Percentiles rank a stretch among this genome's conserved stretches.
Conservation (phyloP, 257 asterid genomes). For the Solanum tarapatanum region DNA sequence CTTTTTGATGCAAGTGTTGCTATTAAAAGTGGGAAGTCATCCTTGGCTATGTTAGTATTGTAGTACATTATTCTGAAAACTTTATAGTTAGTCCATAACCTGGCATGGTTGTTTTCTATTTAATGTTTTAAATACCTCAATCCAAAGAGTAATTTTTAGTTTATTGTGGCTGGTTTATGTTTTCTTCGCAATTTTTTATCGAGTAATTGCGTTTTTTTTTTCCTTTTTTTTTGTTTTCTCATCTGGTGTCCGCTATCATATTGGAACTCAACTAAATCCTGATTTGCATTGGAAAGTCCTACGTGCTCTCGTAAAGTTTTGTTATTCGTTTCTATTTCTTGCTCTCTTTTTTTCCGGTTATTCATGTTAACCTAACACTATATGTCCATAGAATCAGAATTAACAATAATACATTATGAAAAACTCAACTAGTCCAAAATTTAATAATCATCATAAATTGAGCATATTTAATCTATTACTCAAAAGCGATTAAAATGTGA, state of each 20-base stretch:
- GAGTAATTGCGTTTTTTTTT: too few species aligned
- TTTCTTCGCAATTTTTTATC: too few species aligned
- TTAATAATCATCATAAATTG: neutral
- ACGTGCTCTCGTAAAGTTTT: too few species aligned
- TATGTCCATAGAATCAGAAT: neutral
- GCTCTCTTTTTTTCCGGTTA: too few species aligned
- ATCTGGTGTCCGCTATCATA: too few species aligned
- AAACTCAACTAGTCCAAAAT: neutral
- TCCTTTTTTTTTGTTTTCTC: too few species aligned
- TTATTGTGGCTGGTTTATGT: neutral
- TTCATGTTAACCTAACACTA: too few species aligned
- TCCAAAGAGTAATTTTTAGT: neutral
- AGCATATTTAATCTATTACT: neutral
- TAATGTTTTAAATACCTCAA: neutral
- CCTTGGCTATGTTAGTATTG: constrained; percentile 18
- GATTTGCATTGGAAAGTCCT: too few species aligned
- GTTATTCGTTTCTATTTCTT: too few species aligned
- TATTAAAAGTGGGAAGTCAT: constrained; percentile 24
- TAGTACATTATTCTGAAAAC: neutral
- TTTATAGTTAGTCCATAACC: neutral
- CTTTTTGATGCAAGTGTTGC: neutral
- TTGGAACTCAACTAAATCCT: too few species aligned
- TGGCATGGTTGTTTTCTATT: neutral
- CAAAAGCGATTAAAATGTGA: neutral
- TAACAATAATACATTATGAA: neutral